Conservation (phyloP, 2,329 filamentous ascomycete genomes). For the Colletotrichum cordylinicola region DNA sequence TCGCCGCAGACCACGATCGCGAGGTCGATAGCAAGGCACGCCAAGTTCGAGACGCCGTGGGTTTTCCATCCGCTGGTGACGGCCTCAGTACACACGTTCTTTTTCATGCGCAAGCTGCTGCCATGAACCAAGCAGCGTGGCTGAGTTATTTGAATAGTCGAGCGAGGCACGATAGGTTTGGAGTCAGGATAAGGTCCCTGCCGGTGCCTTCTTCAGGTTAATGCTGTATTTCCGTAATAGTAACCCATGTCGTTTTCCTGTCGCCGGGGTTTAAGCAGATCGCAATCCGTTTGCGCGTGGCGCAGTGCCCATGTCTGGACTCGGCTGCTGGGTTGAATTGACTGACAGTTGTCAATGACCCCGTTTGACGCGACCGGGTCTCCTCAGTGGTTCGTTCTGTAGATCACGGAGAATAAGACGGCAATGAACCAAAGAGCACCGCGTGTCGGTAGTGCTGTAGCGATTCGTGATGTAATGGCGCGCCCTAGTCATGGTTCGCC, state of each 20-base stretch:
- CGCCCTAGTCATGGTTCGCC: background rate
- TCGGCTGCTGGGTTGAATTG: background rate
- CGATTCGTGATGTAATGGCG: conserved; percentile 1
- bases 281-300: background rate
- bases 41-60: conserved; percentile 34
- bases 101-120: conserved; percentile 26
- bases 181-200: conserved; percentile 12
- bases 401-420: background rate
- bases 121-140: background rate
- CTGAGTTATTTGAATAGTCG: background rate
- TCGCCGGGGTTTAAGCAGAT: background rate
- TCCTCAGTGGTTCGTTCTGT: background rate
- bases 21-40: conserved; percentile 34
- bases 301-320: background rate
- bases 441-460: background rate
- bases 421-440: background rate
- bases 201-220: background rate
- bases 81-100: conserved; percentile 32
- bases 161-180: conserved; percentile 2
- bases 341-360: background rate
- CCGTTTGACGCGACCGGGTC: background rate
- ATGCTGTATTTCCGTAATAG: conserved; percentile 5
- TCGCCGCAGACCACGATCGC: conserved; percentile 50
- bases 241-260: background rate
- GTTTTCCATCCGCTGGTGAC: conserved; percentile 35